Conservation (phyloP, 2,329 filamentous ascomycete species). For the Diaporthe citri region DNA sequence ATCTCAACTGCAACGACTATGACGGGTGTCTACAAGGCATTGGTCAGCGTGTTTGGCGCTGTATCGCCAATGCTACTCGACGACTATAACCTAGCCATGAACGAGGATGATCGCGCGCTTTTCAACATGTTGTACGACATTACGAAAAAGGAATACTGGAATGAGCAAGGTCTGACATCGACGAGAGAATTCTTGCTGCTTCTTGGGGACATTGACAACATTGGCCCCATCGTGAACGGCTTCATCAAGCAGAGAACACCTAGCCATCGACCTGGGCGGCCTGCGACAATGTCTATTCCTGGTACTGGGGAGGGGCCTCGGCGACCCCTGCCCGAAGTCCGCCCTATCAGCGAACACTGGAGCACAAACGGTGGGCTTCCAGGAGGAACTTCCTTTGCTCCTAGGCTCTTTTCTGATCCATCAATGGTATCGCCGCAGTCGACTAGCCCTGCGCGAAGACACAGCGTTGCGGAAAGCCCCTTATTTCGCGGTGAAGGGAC, state of each 20-base stretch:
- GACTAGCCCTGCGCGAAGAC: constrained; percentile 51
- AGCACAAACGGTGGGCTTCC: constrained; percentile 43
- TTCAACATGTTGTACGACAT: constrained; percentile 58
- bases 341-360: constrained; percentile 55
- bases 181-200: constrained; percentile 63
- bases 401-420: constrained; percentile 46
- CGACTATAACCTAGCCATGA: constrained; percentile 54
- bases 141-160: constrained; percentile 63
- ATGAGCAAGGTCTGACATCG: constrained; percentile 58
- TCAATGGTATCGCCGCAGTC: constrained; percentile 49
- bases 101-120: constrained; percentile 60
- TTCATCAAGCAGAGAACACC: constrained; percentile 56
- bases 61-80: constrained; percentile 61
- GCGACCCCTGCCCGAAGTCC: constrained; percentile 55
- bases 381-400: constrained; percentile 47
- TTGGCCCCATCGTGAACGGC: constrained; percentile 54
- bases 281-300: constrained; percentile 51
- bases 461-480: constrained; percentile 62
- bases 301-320: constrained; percentile 51
- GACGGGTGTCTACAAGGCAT: constrained; percentile 63
- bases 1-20: constrained; percentile 51
- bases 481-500: constrained; percentile 55
- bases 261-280: constrained; percentile 45
- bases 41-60: constrained; percentile 63
- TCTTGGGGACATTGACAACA: constrained; percentile 59